Base-by-base conservation (phyloP, 73 alveolate species). In the Symbiodinium pilosum region DNA sequence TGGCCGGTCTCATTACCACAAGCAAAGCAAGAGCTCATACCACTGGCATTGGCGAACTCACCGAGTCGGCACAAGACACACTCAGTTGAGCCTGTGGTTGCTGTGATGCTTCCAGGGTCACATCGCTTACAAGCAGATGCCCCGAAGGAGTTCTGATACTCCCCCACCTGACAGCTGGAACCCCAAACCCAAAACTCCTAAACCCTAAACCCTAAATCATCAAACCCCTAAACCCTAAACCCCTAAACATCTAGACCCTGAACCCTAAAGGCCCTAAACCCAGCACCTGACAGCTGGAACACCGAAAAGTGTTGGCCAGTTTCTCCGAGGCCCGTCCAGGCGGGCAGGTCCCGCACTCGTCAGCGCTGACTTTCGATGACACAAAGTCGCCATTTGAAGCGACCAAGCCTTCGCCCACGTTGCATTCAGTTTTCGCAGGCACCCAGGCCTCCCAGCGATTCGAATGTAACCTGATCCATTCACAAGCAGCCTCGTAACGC, bases 311-410 rank as follows among this genome's bases (percentile, higher is more conserved):
- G 38, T 30, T 64, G 20, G 6, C 28, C 77, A 36, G 36, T 9
- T 52, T 54, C 43, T 38, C 30, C 34, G 85, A 87, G 40, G 94
- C 94, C 7, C 94, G 94, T 16, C 94, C 94, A 18, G 94, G 75
- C 8, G 94, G 83, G 41, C 94, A 87, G 28, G 94, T 87, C 59
- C 24, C 43, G 40, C 94, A 87, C 7, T 87, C 64, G 7, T 26
- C 94, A 32, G 94, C 94, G 30, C 11, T 18, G 38, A 36, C 32
- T 2, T 16, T 26, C 7, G 77, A 18, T 26, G 38, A 44, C 81
- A 44, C 77, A 64, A 64, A 64, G 38, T 21, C 36, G 32, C 77
- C 77, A 64, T 32, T 12, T 36, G 7, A 32, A 30, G 21, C 32
- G 38, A 64, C 77, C 32, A 64, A 26, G 77, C 77, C 77, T 26